These are phyloP conservation scores for Dalbergia cochinchinensis DNA, from an alignment of 306 rosid species.

Conservation along the genomic window DNA sequence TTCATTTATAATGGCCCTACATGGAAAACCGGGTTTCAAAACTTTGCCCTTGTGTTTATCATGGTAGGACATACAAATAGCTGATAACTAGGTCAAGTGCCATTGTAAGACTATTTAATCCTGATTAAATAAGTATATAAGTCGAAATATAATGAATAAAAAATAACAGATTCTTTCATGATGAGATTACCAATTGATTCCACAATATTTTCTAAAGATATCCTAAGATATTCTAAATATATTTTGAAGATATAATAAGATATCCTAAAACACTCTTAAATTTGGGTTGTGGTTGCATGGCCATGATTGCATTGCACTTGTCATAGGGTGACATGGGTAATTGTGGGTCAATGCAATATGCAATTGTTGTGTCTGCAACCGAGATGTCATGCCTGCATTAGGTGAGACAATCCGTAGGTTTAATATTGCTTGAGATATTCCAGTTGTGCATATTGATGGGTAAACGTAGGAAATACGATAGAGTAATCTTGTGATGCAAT, in stretches of 20 bases:
- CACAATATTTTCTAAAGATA: background rate
- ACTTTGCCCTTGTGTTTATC: conserved; percentile 23
- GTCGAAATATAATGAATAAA: background rate
- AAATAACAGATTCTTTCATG: background rate
- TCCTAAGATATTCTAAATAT: background rate
- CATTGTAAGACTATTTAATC: background rate
- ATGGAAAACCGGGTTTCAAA: conserved; percentile 14
- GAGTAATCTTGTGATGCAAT: too few species aligned
- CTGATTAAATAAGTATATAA: background rate
- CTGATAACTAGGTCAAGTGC: background rate
- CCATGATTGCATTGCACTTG: background rate
- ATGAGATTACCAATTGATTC: background rate
- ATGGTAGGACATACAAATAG: conserved; percentile 16
- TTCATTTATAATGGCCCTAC: conserved; percentile 13
- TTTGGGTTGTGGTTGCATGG: background rate
- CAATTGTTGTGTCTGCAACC: background rate
- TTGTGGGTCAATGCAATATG: background rate
- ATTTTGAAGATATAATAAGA: background rate
- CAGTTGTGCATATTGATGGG: too few species aligned
- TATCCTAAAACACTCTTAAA: background rate
- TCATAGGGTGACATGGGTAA: background rate
- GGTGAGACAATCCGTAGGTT: background rate
- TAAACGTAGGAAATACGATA: too few species aligned
- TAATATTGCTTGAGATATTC: background rate
- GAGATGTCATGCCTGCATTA: background rate